These are phyloP conservation scores for Phytophthora aleatoria DNA, from an alignment of 352 stramenopile genomes.

Conservation along the genomic window DNA sequence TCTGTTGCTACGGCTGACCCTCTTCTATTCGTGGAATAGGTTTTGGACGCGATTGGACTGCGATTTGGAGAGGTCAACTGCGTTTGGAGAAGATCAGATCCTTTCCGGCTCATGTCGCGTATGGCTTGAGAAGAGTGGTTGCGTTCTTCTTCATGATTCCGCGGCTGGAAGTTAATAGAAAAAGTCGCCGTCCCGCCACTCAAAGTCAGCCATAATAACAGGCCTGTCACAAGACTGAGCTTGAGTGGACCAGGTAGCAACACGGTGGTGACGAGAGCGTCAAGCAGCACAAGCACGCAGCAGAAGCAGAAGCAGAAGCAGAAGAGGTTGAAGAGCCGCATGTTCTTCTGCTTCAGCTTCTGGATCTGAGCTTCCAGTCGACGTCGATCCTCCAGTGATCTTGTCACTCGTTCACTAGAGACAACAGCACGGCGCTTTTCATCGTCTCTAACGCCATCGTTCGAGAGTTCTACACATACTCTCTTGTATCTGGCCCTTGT, in stretches of 20 bases:
- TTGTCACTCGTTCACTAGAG: conserved; percentile 7
- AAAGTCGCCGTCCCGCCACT: conserved; percentile 44
- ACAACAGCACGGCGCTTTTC: conserved; percentile 23
- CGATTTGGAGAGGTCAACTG: conserved; percentile 11
- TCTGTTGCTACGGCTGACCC: conserved; percentile 15
- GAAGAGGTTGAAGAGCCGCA: conserved; percentile 40
- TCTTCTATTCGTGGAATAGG: conserved; percentile 21
- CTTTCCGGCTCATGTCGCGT: not conserved
- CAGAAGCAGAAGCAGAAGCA: conserved; percentile 46
- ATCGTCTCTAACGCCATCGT: conserved; percentile 2
- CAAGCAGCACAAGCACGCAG: conserved; percentile 43
- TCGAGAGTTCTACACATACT: conserved; percentile 15
- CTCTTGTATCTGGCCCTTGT: conserved; percentile 31
- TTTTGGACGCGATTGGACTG: conserved; percentile 2
- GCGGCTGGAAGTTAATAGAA: conserved; percentile 44
- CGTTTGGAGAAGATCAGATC: not conserved
- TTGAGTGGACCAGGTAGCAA: conserved; percentile 42
- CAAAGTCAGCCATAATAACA: conserved; percentile 47
- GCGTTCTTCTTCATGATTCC: conserved; percentile 18
- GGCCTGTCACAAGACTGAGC: conserved; percentile 35
- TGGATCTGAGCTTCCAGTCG: conserved; percentile 32
- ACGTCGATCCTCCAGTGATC: conserved; percentile 24
- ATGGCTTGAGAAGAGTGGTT: conserved; percentile 14
- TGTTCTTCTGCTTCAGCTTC: conserved; percentile 35
- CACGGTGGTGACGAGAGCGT: conserved; percentile 31